Percentiles rank a stretch among this genome's conserved stretches.
Evolutionary conservation across 129 eudicot species (phyloP).

Genomic region (Chrysanthemum makinoi): DNA sequence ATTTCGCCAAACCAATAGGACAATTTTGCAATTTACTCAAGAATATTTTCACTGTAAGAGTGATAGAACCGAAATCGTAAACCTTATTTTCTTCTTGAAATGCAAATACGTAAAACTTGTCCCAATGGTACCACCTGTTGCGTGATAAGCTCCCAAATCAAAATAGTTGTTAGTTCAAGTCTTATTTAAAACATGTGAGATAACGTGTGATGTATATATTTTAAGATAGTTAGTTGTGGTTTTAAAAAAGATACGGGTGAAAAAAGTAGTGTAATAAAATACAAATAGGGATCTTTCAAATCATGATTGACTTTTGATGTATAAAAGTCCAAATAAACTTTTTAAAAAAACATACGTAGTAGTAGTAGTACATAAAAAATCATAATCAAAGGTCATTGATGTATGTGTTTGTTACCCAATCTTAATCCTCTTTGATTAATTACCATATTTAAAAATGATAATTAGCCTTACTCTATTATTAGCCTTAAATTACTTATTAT

Average conservation of each 20-base stretch:
- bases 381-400: conserved; percentile 1
- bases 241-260: background rate
- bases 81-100: too few relatives aligned
- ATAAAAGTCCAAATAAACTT: conserved; percentile 7
- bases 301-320: conserved; percentile 10
- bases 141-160: too few relatives aligned
- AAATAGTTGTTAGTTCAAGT: too few relatives aligned
- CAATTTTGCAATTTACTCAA: too few relatives aligned
- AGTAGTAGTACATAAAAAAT: background rate
- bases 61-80: too few relatives aligned
- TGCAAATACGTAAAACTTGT: too few relatives aligned
- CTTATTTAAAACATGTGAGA: too few relatives aligned
- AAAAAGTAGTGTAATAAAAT: background rate
- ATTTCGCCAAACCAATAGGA: too few relatives aligned
- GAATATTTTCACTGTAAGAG: too few relatives aligned
- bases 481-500: background rate
- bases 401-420: conserved; percentile 26
- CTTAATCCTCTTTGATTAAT: conserved; percentile 31
- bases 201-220: too few relatives aligned
- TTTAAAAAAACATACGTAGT: background rate
- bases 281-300: background rate
- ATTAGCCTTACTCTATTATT: conserved; percentile 32
- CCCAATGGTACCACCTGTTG: too few relatives aligned
- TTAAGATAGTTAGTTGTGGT: too few relatives aligned
- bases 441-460: background rate